phyloP scores from a whole-genome alignment of 164 flowering plant genomes.

The Annona cherimola region DNA sequence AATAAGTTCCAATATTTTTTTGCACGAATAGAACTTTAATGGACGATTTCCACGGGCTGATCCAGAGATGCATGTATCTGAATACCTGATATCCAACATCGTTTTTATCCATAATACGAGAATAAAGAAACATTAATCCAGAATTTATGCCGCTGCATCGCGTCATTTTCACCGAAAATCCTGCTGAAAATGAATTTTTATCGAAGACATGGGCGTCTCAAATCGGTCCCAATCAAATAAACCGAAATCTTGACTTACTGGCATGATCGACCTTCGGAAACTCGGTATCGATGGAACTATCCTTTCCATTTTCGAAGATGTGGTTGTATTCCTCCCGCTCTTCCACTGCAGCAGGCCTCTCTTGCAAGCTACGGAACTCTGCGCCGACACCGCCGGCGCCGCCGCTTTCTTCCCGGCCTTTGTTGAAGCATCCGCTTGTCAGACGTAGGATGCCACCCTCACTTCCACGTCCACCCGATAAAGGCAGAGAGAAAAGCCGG shows the following conservation, averaged over 20 bases:
- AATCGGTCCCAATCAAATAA: background rate
- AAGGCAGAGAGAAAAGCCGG: background rate
- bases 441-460: background rate
- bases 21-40: no score
- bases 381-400: background rate
- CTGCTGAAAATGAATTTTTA: background rate
- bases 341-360: background rate
- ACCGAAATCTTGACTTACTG: background rate
- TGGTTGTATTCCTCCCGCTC: background rate
- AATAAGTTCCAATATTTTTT: no score
- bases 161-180: background rate
- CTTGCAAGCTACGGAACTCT: background rate
- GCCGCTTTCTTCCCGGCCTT: background rate
- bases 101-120: background rate
- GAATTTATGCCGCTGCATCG: background rate
- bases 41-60: no score
- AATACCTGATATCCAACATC: background rate
- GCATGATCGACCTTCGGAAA: background rate
- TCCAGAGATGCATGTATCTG: background rate
- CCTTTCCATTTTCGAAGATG: background rate
- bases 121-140: background rate
- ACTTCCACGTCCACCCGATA: background rate
- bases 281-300: background rate
- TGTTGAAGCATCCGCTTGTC: background rate
- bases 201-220: background rate